Evolutionary conservation across 73 alveolate species (phyloP), one percentile per base, ranked within the genome.

Genomic region (Tetrahymena elliotti): DNA sequence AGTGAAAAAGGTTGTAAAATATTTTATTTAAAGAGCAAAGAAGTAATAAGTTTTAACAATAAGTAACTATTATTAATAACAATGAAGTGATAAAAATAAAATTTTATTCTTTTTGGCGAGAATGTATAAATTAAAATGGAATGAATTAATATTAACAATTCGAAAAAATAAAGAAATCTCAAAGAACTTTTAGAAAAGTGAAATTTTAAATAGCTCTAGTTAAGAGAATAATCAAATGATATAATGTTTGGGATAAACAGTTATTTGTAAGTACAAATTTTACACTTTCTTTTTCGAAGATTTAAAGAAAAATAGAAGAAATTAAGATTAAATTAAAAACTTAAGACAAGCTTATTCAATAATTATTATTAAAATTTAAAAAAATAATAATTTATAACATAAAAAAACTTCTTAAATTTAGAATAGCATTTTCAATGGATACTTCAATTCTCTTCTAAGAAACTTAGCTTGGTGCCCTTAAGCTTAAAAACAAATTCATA

Each of bases 391-490:
- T 18, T 18, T 9, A 68, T 18, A 27, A 68, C 38, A 68, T 24
- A 68, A n/a, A 24, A 5, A 68, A 68, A 11, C 84, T 53, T 40
- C 15, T 40, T 15, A 53, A 54, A 54, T 10, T 54, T 31, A 68
- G n/a, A n/a, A n/a, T 24, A 24, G 3, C 11, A 3, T 22, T 24
- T 6, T 1, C 1, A 24, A 68, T 68, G 88, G 88, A 94, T 40
- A 38, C 93, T 52, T 94, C 96, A 10, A 94, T 94, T 83, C 96
- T 96, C 24, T 93, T 96, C 93, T 83, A 93, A 82, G 52, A 95
- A 27, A 37, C 92, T 33, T 93, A 95, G 22, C 88, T 95, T 12
- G 98, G 97, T 4, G 97, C 93, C 38, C 83, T 96, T 20, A 82
- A 33, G 94, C 84, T 95, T 24, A 88, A 84, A 18, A 96, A 96